These are phyloP conservation scores for Phytophthora hibernalis DNA, from an alignment of 352 stramenopile genomes.

Conservation along the genomic window DNA sequence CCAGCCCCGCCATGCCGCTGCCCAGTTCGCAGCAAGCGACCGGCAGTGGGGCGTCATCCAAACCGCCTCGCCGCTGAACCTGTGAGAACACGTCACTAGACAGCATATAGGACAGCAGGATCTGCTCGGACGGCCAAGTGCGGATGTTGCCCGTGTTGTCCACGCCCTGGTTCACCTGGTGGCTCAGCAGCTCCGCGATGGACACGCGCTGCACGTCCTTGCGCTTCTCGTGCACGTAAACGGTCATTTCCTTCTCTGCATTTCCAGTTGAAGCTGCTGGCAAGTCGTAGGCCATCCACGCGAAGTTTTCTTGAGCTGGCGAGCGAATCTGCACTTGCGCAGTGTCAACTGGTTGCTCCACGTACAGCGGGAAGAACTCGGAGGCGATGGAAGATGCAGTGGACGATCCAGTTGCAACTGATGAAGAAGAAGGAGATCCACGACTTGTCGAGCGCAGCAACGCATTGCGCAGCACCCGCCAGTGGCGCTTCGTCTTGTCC, in stretches of 20 bases:
- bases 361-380: conserved; percentile 71
- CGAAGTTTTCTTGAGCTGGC: conserved; percentile 43
- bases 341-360: conserved; percentile 13
- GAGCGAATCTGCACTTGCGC: conserved; percentile 13
- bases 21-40: conserved; percentile 78
- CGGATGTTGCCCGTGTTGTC: conserved; percentile 92
- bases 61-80: conserved; percentile 20
- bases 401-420: conserved; percentile 1
- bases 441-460: conserved; percentile 42
- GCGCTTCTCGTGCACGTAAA: conserved; percentile 81
- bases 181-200: conserved; percentile 73
- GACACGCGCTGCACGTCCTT: conserved; percentile 57
- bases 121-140: conserved; percentile 84
- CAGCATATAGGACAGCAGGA: conserved; percentile 75
- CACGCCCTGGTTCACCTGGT: conserved; percentile 79
- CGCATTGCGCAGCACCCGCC: conserved; percentile 72
- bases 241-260: neutral
- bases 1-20: conserved; percentile 79
- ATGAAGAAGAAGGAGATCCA: neutral
- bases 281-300: conserved; percentile 60
- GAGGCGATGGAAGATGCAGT: conserved; percentile 70
- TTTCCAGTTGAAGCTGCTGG: neutral
- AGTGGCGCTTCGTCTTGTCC: conserved; percentile 66
- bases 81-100: conserved; percentile 40
- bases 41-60: neutral